Base-by-base conservation (phyloP, 208 protist genomes). In the Acanthamoeba castellanii region DNA sequence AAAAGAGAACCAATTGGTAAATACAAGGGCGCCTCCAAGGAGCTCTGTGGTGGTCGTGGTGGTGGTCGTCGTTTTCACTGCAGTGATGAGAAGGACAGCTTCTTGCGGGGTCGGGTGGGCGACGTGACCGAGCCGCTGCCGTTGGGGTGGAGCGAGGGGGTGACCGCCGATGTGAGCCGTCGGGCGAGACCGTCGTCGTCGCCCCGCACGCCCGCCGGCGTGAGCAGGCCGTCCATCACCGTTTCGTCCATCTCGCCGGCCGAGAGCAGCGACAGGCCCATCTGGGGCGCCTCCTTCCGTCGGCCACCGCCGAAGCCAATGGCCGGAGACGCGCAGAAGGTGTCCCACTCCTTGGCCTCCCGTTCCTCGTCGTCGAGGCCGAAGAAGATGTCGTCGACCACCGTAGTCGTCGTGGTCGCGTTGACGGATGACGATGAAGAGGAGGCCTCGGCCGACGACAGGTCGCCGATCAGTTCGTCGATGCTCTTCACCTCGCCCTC, bases 331-430 rank as follows among this genome's bases (percentile, higher is more conserved):
- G 72, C 32, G 72, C 72, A 81, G 20, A 81, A 81, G 72, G 72
- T 81, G 72, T 81, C 72, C 72, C 72, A 81, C 42, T 81, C 34
- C 72, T 81, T 42, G 37, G 42, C 37, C 11, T 81, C 72, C 34
- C 70, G 27, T 34, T 81, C 37, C 18, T 52, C 72, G 72, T 81
- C 72, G 11, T 81, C 72, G 42, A 81, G 72, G 11, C 72, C 72
- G 72, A 81, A 81, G 37, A 81, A 81, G 32, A 81, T 81, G 72
- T 81, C 72, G 72, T 81, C 72, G 34, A 50, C 72, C 16, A 66
- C 59, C 20, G 25, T 13, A 5, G 50, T 66, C 59, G 59, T 66
- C 72, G 72, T 20, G 11, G 37, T 52, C 20, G 32, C 22, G 72
- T 30, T 52, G 37, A 11, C 8, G 27, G 37, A 34, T 37, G 30